Base-by-base conservation (phyloP, 257 asterid species). In the Rhazya stricta region DNA sequence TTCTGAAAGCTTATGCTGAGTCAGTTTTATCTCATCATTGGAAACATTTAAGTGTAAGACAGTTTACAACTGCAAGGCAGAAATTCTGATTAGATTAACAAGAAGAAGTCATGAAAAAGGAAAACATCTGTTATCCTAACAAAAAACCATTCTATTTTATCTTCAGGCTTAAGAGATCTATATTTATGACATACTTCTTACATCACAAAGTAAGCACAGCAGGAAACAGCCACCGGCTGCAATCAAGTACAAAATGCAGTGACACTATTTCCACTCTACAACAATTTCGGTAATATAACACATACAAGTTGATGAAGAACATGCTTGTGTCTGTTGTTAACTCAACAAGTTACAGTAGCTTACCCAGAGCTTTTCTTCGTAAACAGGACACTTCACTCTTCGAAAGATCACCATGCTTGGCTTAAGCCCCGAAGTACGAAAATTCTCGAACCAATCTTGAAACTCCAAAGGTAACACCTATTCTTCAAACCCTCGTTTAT, bases 301-400 rank as follows among this genome's bases (percentile, higher is more conserved):
- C 9, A 42, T 42, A 50, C 25, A 67, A 2, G 34, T 74, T 10
- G 13, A 48, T 4, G 23, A 42, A 63, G 61, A 48, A 30, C 34
- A 30, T 25, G 13, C 19, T 21, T 34, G 18, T 23, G 57, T 30
- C 9, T 19, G 0, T 56, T 10, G 25, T 63, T 42, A n/a, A 36
- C 9, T 57, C 53, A 29, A 32, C 21, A 43, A 41, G 58, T 29
- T 9, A 45, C 7, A 10, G 63, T 42, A 21, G 30, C 36, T 62
- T 61, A 62, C 71, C 78, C n/a, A 21, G 51, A 27, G 63, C 71
- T 74, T 23, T 41, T 45, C 5, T 73, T 34, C 9, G 30, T 74
- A 15, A 45, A 6, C 6, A 6, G 21, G 63, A 61, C 50, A 45
- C 36, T 51, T 60, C 42, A 6, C 46, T 8, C 32, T 53, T 45